A percentile compares a stretch with the other conserved stretches of the same genome.
These are phyloP conservation scores for Mortierella sp. DNA, from an alignment of 371 early-diverging fungal genomes.

Conservation along the genomic window DNA sequence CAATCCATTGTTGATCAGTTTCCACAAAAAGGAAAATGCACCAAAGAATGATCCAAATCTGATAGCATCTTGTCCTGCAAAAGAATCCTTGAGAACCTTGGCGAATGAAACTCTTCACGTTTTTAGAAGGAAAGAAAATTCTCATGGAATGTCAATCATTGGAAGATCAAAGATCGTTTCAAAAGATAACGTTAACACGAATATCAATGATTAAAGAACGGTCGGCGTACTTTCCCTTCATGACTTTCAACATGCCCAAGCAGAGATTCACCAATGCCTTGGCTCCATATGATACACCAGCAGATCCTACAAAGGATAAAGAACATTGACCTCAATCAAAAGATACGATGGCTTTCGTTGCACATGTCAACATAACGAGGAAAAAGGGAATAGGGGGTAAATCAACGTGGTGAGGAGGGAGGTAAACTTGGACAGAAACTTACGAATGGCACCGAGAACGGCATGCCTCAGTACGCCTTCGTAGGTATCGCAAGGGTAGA, in stretches of 20 bases:
- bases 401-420: too few relatives aligned
- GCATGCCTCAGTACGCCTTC: constrained; percentile 49
- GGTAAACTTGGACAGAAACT: not conserved
- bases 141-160: too few relatives aligned
- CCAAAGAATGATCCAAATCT: constrained; percentile 85
- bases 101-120: constrained; percentile 58
- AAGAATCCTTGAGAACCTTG: constrained; percentile 61
- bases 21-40: constrained; percentile 81
- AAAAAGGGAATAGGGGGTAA: not conserved
- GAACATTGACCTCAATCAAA: too few relatives aligned
- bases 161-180: too few relatives aligned
- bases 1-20: constrained; percentile 77
- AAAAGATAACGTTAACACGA: too few relatives aligned
- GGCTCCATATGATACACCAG: constrained; percentile 42
- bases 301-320: constrained; percentile 29
- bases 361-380: not conserved
- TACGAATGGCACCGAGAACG: constrained; percentile 53
- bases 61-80: constrained; percentile 65
- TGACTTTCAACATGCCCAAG: constrained; percentile 51
- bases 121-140: not conserved
- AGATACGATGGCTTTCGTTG: too few relatives aligned
- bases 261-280: constrained; percentile 52
- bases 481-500: constrained; percentile 40
- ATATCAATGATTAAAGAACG: not conserved
- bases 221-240: constrained; percentile 47